These are phyloP conservation scores for Pythium periplocum DNA, from an alignment of 352 stramenopile species.

Conservation along the genomic window DNA sequence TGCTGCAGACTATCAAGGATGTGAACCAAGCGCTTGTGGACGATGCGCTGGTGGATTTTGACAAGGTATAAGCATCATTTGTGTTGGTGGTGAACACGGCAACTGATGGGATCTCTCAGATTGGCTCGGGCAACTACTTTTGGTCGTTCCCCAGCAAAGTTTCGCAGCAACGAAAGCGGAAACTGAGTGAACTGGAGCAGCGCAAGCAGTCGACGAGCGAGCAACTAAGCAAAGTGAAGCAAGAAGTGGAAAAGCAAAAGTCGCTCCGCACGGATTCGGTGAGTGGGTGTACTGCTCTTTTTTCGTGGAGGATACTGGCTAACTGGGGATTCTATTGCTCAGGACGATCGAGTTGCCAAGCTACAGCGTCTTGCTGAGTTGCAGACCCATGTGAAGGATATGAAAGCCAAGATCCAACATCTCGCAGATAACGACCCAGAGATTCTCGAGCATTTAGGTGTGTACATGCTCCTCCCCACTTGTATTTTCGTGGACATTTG, in stretches of 20 bases:
- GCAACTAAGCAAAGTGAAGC: slow-evolving; percentile 45
- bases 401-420: slow-evolving; percentile 52
- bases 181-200: slow-evolving; percentile 60
- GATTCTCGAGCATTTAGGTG: slow-evolving; percentile 55
- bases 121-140: slow-evolving; percentile 86
- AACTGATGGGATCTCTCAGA: slow-evolving; percentile 22
- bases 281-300: background rate
- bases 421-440: slow-evolving; percentile 72
- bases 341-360: slow-evolving; percentile 65
- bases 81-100: background rate
- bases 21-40: slow-evolving; percentile 86
- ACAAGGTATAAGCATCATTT: slow-evolving; percentile 40
- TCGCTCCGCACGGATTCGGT: slow-evolving; percentile 55
- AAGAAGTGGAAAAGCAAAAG: slow-evolving; percentile 46
- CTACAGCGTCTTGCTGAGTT: slow-evolving; percentile 47
- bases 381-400: slow-evolving; percentile 37
- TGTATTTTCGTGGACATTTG: background rate
- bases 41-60: slow-evolving; percentile 73
- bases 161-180: slow-evolving; percentile 74
- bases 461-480: background rate
- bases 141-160: slow-evolving; percentile 85
- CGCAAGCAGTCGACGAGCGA: slow-evolving; percentile 27
- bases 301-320: too few species aligned
- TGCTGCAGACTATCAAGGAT: slow-evolving; percentile 86
- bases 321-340: slow-evolving; percentile 1